Evolutionary conservation across 257 asterid genomes (phyloP).

Genomic region (Solanum chiquidenum): DNA sequence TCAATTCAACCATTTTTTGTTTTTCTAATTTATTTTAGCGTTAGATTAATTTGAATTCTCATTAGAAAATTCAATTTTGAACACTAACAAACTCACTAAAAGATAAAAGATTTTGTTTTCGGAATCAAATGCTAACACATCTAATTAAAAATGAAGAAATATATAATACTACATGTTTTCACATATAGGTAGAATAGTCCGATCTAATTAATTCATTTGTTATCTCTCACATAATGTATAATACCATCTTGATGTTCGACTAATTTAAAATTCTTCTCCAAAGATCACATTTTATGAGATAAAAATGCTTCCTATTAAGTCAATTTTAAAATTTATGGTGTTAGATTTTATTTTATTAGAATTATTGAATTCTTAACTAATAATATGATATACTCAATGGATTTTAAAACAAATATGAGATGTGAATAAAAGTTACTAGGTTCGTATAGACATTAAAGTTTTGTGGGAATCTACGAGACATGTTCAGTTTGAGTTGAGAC

Average conservation of each 20-base stretch:
- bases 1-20: neutral
- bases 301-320: neutral
- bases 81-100: neutral
- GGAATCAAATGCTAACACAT: accelerated
- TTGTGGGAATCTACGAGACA: no score
- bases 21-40: neutral
- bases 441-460: no score
- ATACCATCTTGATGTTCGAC: neutral
- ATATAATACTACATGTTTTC: neutral
- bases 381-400: neutral
- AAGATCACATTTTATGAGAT: neutral
- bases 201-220: neutral
- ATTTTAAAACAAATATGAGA: no score
- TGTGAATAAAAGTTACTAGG: no score
- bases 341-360: no score
- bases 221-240: neutral
- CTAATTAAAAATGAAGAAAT: neutral
- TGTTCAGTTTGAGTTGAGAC: no score
- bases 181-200: neutral
- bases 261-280: neutral
- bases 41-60: accelerated
- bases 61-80: neutral
- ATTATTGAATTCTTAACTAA: neutral
- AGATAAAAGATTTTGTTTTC: neutral
- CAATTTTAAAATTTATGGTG: neutral